A percentile compares a stretch with the other conserved stretches of the same genome.
Conservation (phyloP, 129 eudicot species). For the Escallonia herrerae region DNA sequence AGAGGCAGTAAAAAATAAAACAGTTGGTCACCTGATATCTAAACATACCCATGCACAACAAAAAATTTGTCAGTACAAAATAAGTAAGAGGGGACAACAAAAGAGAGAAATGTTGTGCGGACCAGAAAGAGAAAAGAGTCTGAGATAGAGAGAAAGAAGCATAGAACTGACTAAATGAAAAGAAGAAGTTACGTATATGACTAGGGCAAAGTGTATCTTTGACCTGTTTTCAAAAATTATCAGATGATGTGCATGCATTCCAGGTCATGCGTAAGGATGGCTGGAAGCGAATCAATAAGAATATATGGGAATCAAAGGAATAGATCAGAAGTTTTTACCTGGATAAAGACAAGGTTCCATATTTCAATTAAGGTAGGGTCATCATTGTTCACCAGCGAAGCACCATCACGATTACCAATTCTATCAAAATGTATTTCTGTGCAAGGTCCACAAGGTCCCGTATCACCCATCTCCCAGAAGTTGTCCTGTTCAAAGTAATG, state of each 20-base stretch:
- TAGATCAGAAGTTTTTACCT: slow-evolving; percentile 34
- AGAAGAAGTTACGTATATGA: too few species aligned
- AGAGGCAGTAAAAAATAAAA: neutral
- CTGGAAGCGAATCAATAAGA: neutral
- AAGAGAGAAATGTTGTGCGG: too few species aligned
- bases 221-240: too few species aligned
- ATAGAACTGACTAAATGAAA: too few species aligned
- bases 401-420: slow-evolving; percentile 87
- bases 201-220: too few species aligned
- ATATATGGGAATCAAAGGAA: neutral
- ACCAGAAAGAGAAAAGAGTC: too few species aligned
- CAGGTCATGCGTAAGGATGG: neutral
- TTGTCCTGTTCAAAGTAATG: slow-evolving; percentile 53
- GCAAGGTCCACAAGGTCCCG: slow-evolving; percentile 99
- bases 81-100: too few species aligned
- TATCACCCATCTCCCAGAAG: slow-evolving; percentile 99
- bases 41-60: neutral
- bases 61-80: too few species aligned
- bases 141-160: too few species aligned
- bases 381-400: slow-evolving; percentile 81
- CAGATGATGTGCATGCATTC: neutral
- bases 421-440: slow-evolving; percentile 96
- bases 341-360: slow-evolving; percentile 96
- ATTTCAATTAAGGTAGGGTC: slow-evolving; percentile 96
- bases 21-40: neutral